Conservation (phyloP, 148 eudicot genomes). For the Heliosperma pusillum region DNA sequence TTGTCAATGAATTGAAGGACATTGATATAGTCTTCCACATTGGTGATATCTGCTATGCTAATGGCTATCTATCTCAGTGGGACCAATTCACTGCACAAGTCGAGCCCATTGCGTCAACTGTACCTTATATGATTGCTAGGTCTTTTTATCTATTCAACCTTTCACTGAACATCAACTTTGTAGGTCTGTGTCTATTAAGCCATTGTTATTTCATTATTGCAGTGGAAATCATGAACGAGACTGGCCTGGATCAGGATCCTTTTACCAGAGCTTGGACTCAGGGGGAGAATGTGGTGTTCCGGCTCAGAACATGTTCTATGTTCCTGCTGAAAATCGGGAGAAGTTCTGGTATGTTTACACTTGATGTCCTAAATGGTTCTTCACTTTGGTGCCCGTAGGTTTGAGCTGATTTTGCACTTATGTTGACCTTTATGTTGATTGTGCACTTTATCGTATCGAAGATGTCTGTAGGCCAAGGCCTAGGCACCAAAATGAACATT, state of each 20-base stretch:
- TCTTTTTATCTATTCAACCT: slow-evolving; percentile 13
- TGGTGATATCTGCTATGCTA: slow-evolving; percentile 79
- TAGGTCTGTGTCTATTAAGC: not conserved
- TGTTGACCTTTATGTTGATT: too few relatives aligned
- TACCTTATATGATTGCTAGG: slow-evolving; percentile 93
- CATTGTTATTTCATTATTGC: not conserved
- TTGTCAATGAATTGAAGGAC: slow-evolving; percentile 63
- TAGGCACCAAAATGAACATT: too few relatives aligned
- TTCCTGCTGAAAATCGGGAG: slow-evolving; percentile 78
- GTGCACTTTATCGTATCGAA: too few relatives aligned
- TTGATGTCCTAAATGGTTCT: not conserved
- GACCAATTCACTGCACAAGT: slow-evolving; percentile 94
- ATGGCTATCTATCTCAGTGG: slow-evolving; percentile 95
- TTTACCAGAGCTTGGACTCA: slow-evolving; percentile 48
- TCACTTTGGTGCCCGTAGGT: too few relatives aligned
- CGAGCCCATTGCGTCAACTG: slow-evolving; percentile 73
- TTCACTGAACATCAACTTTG: not conserved
- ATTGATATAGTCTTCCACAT: slow-evolving; percentile 81
- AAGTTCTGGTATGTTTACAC: slow-evolving; percentile 56
- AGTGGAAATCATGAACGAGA: slow-evolving; percentile 87
- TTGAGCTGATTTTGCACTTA: too few relatives aligned
- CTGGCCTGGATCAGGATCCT: slow-evolving; percentile 56
- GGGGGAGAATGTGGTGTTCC: slow-evolving; percentile 88
- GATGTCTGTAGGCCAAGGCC: too few relatives aligned
- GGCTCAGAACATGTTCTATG: slow-evolving; percentile 66